These are phyloP conservation scores for Linnemannia elongata DNA, from an alignment of 192 early-diverging fungal genomes.

Conservation along the genomic window DNA sequence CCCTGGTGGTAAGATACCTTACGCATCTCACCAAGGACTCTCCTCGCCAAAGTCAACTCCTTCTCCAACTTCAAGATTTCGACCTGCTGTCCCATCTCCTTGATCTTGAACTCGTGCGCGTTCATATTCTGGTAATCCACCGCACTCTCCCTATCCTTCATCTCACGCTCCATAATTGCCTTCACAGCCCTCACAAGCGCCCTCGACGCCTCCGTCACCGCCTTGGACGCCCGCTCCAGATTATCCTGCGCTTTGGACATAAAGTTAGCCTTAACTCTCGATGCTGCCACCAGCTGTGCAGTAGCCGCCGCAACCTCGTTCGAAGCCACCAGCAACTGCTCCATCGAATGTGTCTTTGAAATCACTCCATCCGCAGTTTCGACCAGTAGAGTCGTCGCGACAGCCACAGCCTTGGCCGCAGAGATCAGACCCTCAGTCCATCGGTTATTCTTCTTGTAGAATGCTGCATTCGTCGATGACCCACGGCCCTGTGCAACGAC, in stretches of 20 bases:
- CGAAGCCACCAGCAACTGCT: conserved; percentile 95
- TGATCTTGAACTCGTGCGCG: conserved; percentile 91
- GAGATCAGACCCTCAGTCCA: conserved; percentile 99
- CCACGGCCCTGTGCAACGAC: conserved; percentile 94
- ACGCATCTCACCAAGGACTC: conserved; percentile 93
- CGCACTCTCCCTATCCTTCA: conserved; percentile 66
- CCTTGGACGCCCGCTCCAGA: conserved; percentile 91
- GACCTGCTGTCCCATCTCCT: conserved; percentile 98
- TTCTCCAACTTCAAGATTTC: conserved; percentile 95
- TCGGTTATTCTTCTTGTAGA: conserved; percentile 99
- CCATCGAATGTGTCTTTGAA: conserved; percentile 85
- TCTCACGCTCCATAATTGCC: conserved; percentile 79
- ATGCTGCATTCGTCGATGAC: conserved; percentile 79
- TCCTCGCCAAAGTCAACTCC: conserved; percentile 85
- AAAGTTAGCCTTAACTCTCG: conserved; percentile 91
- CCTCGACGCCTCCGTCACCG: conserved; percentile 92
- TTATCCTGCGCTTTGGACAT: conserved; percentile 92
- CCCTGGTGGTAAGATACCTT: conserved; percentile 80
- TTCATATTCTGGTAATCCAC: conserved; percentile 81
- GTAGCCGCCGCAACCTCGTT: conserved; percentile 96
- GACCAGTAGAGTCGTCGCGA: conserved; percentile 91
- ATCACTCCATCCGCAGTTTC: conserved; percentile 97
- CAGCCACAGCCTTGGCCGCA: conserved; percentile 93
- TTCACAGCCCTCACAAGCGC: conserved; percentile 93
- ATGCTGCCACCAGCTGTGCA: conserved; percentile 94